Base-by-base conservation (phyloP, 1,139 yeast genomes). In the Debaryomyces psychrophilus region DNA sequence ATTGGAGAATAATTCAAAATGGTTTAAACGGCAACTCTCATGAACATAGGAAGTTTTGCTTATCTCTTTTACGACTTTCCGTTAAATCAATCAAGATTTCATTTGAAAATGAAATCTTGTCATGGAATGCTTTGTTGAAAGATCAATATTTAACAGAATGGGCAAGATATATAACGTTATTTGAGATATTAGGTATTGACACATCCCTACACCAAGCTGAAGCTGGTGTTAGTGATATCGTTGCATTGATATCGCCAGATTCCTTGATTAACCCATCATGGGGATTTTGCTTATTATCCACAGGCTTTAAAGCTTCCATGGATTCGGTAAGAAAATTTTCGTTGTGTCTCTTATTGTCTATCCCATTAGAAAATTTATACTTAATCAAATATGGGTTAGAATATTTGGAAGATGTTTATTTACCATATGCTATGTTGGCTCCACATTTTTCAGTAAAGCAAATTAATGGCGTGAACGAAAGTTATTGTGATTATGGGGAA, bases 161-260 rank as follows among this genome's bases (percentile, higher is more conserved):
- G 97, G 76, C 80, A 41, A 74, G 89, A 50, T 90, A 73, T 57
- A 73, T 82, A 28, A 87, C 96, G 0, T 67, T 90, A 11, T 86
- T 82, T 54, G 96, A 90, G 59, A 86, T 90, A 41, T 68, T 89
- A 34, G 95, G 90, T 1, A 77, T 90, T 41, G 97, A 90, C 61
- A 85, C 96, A 0, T 87, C 97, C 0, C 69, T 88, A 56, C 92
- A 90, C 58, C 97, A 90, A 64, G 83, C 93, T 0, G 85, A 85
- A 54, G 97, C 90, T 9, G 95, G 95, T 0, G 66, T 80, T 2
- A 67, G 68, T 6, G 96, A 89, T 57, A 77, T 90, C 35, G 64
- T 83, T 4, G 68, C 68, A 2, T 64, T 89, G 20, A 72, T 89
- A 35, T 70, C 83, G 0, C 77, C 81, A 1, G 54, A 61, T 1